These are phyloP conservation scores for Toxicodendron radicans DNA, from an alignment of 345 rosid genomes.

Conservation along the genomic window DNA sequence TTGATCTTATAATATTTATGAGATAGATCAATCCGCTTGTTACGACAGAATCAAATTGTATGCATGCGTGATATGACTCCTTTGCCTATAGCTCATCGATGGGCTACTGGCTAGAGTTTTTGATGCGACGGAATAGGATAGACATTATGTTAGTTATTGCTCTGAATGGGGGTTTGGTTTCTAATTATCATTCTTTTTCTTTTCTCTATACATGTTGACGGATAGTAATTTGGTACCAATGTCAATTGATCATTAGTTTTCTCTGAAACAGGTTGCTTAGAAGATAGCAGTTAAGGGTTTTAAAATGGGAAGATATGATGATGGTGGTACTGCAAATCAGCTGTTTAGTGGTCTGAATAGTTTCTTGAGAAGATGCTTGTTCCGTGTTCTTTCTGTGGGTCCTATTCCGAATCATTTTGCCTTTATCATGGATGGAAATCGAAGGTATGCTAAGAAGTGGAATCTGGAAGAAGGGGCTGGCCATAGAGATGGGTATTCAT, in stretches of 20 bases:
- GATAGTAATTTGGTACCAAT: neutral
- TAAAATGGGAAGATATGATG: slow-evolving; percentile 20
- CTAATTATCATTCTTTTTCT: neutral
- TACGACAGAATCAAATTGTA: neutral
- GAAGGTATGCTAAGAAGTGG: slow-evolving; percentile 35
- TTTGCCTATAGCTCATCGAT: no score
- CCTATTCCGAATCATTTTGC: slow-evolving; percentile 64
- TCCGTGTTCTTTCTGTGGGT: slow-evolving; percentile 52
- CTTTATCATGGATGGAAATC: slow-evolving; percentile 52
- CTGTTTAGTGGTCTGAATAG: slow-evolving; percentile 24
- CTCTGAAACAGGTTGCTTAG: slow-evolving; percentile 16
- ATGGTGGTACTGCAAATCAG: slow-evolving; percentile 22
- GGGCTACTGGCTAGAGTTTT: no score
- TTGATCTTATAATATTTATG: neutral
- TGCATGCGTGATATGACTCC: neutral
- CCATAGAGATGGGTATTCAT: slow-evolving; percentile 61
- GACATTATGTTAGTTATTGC: no score
- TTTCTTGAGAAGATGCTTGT: slow-evolving; percentile 47
- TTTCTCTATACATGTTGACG: neutral
- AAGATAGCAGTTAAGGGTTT: neutral
- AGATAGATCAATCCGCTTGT: neutral
- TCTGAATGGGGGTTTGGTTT: no score
- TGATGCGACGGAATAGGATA: no score
- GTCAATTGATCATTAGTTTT: neutral
- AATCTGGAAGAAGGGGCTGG: slow-evolving; percentile 49